phyloP scores from a whole-genome alignment of 345 rosid species.

The Anastatica hierochuntica region DNA sequence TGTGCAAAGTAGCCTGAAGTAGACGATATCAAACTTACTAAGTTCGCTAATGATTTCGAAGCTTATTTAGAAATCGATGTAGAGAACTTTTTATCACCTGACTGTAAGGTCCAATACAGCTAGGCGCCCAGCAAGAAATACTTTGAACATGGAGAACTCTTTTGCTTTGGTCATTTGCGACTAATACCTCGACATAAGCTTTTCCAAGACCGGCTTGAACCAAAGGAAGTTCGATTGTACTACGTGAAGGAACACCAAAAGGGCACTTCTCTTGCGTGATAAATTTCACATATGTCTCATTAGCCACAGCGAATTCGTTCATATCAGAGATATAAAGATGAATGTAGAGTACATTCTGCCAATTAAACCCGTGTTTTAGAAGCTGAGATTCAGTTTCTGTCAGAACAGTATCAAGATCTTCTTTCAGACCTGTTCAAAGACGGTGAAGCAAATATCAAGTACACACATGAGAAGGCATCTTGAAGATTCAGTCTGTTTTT shows the following conservation, averaged over 20 bases:
- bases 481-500: not conserved
- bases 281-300: slow-evolving; percentile 74
- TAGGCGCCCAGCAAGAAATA: slow-evolving; percentile 97
- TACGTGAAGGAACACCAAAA: slow-evolving; percentile 95
- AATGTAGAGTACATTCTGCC: slow-evolving; percentile 79
- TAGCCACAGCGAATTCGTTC: slow-evolving; percentile 66
- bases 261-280: slow-evolving; percentile 87
- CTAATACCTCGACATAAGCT: slow-evolving; percentile 77
- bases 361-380: slow-evolving; percentile 39
- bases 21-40: not conserved
- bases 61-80: not conserved
- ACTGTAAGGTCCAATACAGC: slow-evolving; percentile 99
- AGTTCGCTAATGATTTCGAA: slow-evolving; percentile 9
- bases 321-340: slow-evolving; percentile 88
- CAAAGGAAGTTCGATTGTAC: slow-evolving; percentile 87
- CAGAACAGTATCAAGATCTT: slow-evolving; percentile 57
- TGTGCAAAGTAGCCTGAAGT: slow-evolving; percentile 78
- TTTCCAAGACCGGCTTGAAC: slow-evolving; percentile 58
- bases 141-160: slow-evolving; percentile 94
- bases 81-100: slow-evolving; percentile 41
- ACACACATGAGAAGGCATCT: not conserved
- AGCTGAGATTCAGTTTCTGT: slow-evolving; percentile 54
- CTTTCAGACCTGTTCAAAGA: slow-evolving; percentile 45
- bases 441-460: not conserved
- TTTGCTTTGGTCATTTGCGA: slow-evolving; percentile 57